Evolutionary conservation across 2,329 filamentous ascomycete genomes (phyloP), one percentile per base, ranked within the genome.

Genomic region (Aspergillus arachidicola): DNA sequence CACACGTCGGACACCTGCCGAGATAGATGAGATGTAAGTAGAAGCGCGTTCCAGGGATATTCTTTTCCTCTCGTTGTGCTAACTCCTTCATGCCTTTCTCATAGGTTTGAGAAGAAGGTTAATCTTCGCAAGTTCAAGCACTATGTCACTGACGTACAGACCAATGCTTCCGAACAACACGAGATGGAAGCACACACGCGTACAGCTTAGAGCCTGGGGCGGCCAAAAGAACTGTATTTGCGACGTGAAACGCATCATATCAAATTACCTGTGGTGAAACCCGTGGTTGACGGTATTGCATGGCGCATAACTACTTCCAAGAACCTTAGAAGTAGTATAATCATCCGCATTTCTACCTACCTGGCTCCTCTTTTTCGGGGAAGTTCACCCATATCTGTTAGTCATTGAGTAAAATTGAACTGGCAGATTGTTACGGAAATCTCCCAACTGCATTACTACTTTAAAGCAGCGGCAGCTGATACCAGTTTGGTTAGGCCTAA

Each of bases 11-110:
- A 82, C 75, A 7, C 76, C 81, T 1, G 78, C 74, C 43, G 83
- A 86, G 66, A 82, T 86, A 64, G 83, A 86, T 72, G 68, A 72
- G 51, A 67, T 76, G 74, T 76, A 68, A 70, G 79, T 74, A 19
- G 28, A 38, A 41, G 11, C 6, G 23, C 26, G 14, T 14, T n/a
- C 46, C 19, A 11, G 21, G 3, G 14, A 30, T 10, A 5, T 6
- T 46, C 14, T 32, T 19, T 50, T 50, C 12, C 14, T 50, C 16
- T 28, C 1, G 16, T 30, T 3, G 26, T 19, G 23, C 46, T 50
- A 16, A 50, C 26, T 0, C 16, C 9, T 16, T n/a, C 12, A 23
- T 16, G 6, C 6, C 23, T 10, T 10, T 5, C 14, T 32, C 32
- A n/a, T 16, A 73, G 72, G 62, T 74, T 78, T 57, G 77, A 78